Evolutionary conservation across 139 green algal genomes (phyloP), one percentile per base, ranked within the genome.

Genomic region (Ettlia oleoabundans): DNA sequence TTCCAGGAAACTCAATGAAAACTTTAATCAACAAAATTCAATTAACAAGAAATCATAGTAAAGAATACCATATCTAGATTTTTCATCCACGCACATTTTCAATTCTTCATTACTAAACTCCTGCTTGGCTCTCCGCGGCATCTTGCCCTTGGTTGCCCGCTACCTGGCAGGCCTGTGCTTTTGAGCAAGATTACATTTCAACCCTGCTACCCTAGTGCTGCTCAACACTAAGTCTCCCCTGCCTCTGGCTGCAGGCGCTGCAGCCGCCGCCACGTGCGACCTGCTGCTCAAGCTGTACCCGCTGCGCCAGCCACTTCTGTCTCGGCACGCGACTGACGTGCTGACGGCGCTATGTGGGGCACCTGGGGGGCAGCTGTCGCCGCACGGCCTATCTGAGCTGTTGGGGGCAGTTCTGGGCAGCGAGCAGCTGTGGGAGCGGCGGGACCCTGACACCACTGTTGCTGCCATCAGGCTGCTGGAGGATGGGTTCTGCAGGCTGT

Each of bases 221-320:
- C 62, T 40, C n/a, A 38, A 26, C 64, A 2, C 30, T 65, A 30
- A 6, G 32, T 43, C n/a, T n/a, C 30, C 9, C n/a, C 9, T 42
- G 32, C 35, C 37, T 68, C 40, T 19, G 3, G 32, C 19, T 53
- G 51, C 88, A 91, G 83, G 61, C 43, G 5, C 67, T 84, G 35
- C 79, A 0, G 76, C 89, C 4, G 84, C 89, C 22, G 9, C 33
- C 7, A 38, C 86, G 10, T 89, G 86, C 63, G 83, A 84, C 40
- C 82, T 86, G 71, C 66, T 95, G 61, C 70, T 95, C 26, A 89
- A 93, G 86, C 91, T 97, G 71, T 94, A 90, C 80, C 19, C 76
- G 3, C 89, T 96, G 64, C 84, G 81, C 32, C 93, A 98, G 86
- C 91, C 90, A 19, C 87, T 98, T 79, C 89, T 98, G 42, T 91